Percentiles rank a stretch among this genome's conserved stretches.
Conservation (phyloP, 106 monocot species). For the Cymbidium sinense region DNA sequence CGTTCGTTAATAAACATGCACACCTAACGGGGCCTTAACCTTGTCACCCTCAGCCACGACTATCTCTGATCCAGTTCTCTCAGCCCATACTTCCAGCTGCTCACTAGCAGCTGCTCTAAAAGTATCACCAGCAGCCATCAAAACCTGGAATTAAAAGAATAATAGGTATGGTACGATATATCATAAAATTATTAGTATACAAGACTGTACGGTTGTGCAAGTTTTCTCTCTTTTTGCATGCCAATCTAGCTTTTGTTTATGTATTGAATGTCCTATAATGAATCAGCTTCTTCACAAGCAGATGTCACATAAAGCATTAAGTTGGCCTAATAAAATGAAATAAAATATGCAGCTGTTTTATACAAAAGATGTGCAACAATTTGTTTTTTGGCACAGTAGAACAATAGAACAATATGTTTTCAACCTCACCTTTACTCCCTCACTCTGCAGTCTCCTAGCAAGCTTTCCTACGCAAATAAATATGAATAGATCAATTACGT, state of each 20-base stretch:
- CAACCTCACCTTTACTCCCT: conserved; percentile 76
- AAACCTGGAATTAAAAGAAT: conserved; percentile 28
- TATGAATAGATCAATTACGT: background rate
- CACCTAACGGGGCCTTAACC: conserved; percentile 73
- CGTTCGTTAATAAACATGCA: background rate
- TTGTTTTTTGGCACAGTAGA: too few relatives aligned
- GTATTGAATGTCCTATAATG: too few relatives aligned
- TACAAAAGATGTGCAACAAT: background rate
- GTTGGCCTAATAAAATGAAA: background rate
- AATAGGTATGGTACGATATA: background rate
- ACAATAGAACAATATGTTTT: background rate
- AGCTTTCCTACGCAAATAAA: conserved; percentile 68
- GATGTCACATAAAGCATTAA: background rate
- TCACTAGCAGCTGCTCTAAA: conserved; percentile 97
- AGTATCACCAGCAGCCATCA: conserved; percentile 97
- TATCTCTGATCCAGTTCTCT: conserved; percentile 89
- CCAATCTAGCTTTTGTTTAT: background rate
- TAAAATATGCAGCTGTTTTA: background rate
- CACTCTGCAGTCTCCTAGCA: conserved; percentile 84
- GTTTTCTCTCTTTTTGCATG: background rate
- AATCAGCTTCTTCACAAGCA: too few relatives aligned
- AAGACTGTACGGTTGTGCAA: background rate
- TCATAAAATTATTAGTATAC: background rate
- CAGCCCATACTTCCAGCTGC: conserved; percentile 94
- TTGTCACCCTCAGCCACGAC: conserved; percentile 68